Conservation (phyloP, 108 stramenopile species). For the Cyclostephanos tholiformis region DNA sequence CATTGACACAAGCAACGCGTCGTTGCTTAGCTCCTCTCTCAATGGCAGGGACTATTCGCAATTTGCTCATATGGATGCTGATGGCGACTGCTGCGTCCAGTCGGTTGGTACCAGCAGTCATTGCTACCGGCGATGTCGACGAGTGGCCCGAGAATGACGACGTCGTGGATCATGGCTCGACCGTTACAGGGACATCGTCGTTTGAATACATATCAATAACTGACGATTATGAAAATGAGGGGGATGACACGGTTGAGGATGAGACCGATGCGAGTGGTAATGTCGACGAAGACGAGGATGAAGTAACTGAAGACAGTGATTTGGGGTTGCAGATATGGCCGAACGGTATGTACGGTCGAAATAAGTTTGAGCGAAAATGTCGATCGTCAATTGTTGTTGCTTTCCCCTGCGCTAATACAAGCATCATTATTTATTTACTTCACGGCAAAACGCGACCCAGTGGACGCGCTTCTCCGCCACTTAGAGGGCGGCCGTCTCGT, state of each 20-base stretch:
- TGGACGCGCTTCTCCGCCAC: slow-evolving; percentile 24
- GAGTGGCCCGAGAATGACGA: neutral
- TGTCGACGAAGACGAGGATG: neutral
- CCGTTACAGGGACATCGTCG: neutral
- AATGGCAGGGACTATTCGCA: neutral
- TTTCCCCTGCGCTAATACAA: neutral
- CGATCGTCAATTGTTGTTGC: neutral
- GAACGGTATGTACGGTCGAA: slow-evolving; percentile 15
- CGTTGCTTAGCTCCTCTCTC: neutral
- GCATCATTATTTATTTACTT: slow-evolving; percentile 2
- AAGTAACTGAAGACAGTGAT: slow-evolving; percentile 17
- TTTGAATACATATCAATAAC: neutral
- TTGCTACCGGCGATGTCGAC: neutral
- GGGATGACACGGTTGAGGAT: neutral
- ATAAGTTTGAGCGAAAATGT: neutral
- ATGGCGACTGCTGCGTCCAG: neutral
- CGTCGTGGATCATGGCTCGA: neutral
- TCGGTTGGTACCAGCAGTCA: neutral
- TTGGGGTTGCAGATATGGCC: slow-evolving; percentile 46
- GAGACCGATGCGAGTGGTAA: neutral
- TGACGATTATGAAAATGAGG: neutral
- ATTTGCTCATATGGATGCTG: neutral
- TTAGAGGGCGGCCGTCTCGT: slow-evolving; percentile 38
- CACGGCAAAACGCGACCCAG: slow-evolving; percentile 9
- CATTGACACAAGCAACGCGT: neutral